These are phyloP conservation scores for Colletotrichum tabaci DNA, from an alignment of 2,329 filamentous ascomycete species.

Conservation along the genomic window DNA sequence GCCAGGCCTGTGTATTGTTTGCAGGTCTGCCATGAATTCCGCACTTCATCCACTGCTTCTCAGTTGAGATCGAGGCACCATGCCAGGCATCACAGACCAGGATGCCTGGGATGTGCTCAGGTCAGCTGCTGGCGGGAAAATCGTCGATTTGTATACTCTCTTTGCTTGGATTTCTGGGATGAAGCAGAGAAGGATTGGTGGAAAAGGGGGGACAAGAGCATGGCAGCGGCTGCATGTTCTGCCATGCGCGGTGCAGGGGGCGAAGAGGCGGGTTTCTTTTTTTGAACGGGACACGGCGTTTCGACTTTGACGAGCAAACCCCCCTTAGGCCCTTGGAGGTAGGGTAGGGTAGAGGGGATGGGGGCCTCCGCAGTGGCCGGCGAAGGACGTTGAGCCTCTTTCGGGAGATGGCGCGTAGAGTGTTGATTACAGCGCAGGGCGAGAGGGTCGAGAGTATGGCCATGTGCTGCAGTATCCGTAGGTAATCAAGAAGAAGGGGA, in stretches of 20 bases:
- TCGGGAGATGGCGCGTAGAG: slow-evolving; percentile 37
- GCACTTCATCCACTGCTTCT: too few relatives aligned
- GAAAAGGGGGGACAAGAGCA: slow-evolving; percentile 8
- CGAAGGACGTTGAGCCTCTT: slow-evolving; percentile 28
- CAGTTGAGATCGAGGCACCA: neutral
- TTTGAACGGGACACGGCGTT: neutral
- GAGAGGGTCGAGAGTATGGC: neutral
- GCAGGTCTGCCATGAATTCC: neutral
- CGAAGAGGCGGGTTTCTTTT: neutral
- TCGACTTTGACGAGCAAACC: neutral
- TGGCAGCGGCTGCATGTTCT: neutral
- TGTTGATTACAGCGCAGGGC: slow-evolving; percentile 37
- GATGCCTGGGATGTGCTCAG: slow-evolving; percentile 3
- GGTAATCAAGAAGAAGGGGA: slow-evolving; percentile 39
- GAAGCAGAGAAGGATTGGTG: slow-evolving; percentile 31
- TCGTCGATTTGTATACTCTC: neutral
- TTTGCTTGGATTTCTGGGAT: neutral
- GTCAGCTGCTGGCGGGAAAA: slow-evolving; percentile 30
- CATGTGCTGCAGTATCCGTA: too few relatives aligned
- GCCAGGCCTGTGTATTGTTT: slow-evolving; percentile 7
- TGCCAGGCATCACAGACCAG: neutral
- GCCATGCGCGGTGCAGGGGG: slow-evolving; percentile 24
- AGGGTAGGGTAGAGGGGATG: too few relatives aligned
- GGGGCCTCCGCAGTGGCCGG: slow-evolving; percentile 21
- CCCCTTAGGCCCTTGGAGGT: neutral